Base-by-base conservation (phyloP, 768 basidiomycete genomes). In the Lactarius sanguifluus region DNA sequence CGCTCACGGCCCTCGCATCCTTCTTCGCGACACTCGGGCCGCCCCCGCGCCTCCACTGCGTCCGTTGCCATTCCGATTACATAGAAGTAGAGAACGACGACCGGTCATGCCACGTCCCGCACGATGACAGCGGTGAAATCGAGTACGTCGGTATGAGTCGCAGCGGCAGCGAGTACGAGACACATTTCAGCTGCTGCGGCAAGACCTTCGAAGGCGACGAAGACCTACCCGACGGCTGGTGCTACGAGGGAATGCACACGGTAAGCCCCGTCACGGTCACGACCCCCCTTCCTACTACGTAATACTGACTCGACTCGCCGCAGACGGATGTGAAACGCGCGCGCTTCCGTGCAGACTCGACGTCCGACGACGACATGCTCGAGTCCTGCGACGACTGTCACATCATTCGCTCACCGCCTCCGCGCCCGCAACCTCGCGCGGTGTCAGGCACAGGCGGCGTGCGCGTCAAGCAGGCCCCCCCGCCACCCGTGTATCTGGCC, bases 181-280 rank as follows among this genome's bases (percentile, higher is more conserved):
- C 91, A 0, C 77, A 86, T 2, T 93, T 85, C 83, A 84, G 83
- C 3, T 93, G 91, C 76, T 93, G 91, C 74, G 87, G 84, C 9
- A 80, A 82, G 72, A 87, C 83, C 0, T 86, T 86, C 0, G 86
- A 88, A 68, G 91, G 91, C 1, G 88, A 90, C 67, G 87, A 88
- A 78, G 91, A 91, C 0, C 91, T 90, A 1, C 91, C 91, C 1
- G 89, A 91, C 73, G 91, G 91, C 1, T 93, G 90, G 90, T 93
- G 91, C 72, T 92, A 91, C 71, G 90, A 92, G 74, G 91, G 91
- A 5, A 84, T 81, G 74, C 91, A 93, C 74, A 92, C 91, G 9
- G 87, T 87, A 59, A 67, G 85, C 82, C 52, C 15, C 9, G 2
- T 23, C 59, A 16, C 10, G 28, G 2, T 23, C 59, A 16, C 10